phyloP scores from a whole-genome alignment of 2,329 filamentous ascomycete species.

The Dactylellina haptotyla region DNA sequence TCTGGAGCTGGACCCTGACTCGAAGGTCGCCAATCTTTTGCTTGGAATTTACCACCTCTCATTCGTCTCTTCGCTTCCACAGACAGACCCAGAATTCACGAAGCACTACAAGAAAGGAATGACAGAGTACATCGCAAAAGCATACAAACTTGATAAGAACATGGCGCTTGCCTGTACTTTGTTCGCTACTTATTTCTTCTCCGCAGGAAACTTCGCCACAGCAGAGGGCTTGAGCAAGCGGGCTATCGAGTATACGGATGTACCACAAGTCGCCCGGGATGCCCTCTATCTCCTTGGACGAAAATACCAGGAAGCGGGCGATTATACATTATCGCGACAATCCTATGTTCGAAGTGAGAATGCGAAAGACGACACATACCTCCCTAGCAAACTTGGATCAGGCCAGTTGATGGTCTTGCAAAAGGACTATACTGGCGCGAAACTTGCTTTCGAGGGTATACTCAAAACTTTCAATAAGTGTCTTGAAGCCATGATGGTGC shows the following conservation, averaged over 20 bases:
- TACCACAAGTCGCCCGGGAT: constrained; percentile 95
- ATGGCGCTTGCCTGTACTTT: constrained; percentile 88
- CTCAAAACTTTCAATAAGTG: constrained; percentile 71
- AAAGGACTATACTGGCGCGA: constrained; percentile 77
- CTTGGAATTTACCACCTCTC: constrained; percentile 91
- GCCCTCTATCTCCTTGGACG: constrained; percentile 95
- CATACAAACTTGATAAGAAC: constrained; percentile 92
- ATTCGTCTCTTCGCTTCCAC: constrained; percentile 81
- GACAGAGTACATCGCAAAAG: constrained; percentile 90
- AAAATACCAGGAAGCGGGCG: constrained; percentile 85
- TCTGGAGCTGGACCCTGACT: constrained; percentile 78
- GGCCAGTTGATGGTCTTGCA: constrained; percentile 74
- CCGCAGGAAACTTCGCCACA: constrained; percentile 79
- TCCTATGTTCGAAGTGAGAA: constrained; percentile 92
- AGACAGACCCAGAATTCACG: constrained; percentile 85
- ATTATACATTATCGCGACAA: constrained; percentile 78
- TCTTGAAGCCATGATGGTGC: constrained; percentile 88
- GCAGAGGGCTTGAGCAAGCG: constrained; percentile 89
- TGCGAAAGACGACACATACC: constrained; percentile 86
- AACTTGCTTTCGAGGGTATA: constrained; percentile 93
- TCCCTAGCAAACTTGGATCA: constrained; percentile 93
- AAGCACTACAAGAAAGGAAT: constrained; percentile 90
- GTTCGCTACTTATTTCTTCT: constrained; percentile 89
- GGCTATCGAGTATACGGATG: constrained; percentile 93
- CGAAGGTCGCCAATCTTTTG: constrained; percentile 88